Evolutionary conservation across 1,139 yeast species (phyloP), one percentile per base, ranked within the genome.

Genomic region (Suhomyces wounanorum): DNA sequence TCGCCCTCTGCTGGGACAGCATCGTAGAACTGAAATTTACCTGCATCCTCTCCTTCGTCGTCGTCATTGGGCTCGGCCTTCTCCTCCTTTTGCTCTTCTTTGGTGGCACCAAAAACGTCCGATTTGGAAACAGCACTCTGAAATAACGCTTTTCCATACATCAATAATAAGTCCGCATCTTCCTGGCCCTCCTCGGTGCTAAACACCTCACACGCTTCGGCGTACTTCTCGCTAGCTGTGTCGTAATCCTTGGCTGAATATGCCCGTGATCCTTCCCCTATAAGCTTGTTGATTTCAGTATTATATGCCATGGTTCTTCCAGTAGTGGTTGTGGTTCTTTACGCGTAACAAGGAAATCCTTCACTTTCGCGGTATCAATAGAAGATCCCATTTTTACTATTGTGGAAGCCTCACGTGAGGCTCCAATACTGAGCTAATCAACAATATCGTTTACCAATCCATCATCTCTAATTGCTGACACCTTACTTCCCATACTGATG

Each of bases 131-230:
- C 87, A 1, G 95, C 98, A 43, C 82, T 81, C 57, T 85, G 87
- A 67, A 87, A 91, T 40, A 94, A 70, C 1, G 96, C 84, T 61
- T 85, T 82, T 1, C 97, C 98, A 57, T 94, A 90, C 36, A 88
- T 67, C 56, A 80, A 82, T 59, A 91, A 72, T 56, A 89, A 73
- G 54, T 89, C 87, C 2, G 95, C 87, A 61, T 87, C 87, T 48
- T 82, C 82, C 17, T 81, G 82, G 17, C 78, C 77, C 30, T 77
- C 71, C 43, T 77, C 77, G 37, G 73, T 71, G 43, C 83, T 77
- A 58, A 70, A 78, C 40, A 66, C 52, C 53, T 82, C 87, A 64
- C 97, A 88, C 0, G 96, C 94, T 49, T 84, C 83, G 0, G 89
- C 92, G 56, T 88, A 89, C 51, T 75, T 73, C 52, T 84, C 90